A percentile compares a stretch with the other conserved stretches of the same genome.
phyloP scores from a whole-genome alignment of 2,329 filamentous ascomycete genomes.

The Fusarium mundagurra region DNA sequence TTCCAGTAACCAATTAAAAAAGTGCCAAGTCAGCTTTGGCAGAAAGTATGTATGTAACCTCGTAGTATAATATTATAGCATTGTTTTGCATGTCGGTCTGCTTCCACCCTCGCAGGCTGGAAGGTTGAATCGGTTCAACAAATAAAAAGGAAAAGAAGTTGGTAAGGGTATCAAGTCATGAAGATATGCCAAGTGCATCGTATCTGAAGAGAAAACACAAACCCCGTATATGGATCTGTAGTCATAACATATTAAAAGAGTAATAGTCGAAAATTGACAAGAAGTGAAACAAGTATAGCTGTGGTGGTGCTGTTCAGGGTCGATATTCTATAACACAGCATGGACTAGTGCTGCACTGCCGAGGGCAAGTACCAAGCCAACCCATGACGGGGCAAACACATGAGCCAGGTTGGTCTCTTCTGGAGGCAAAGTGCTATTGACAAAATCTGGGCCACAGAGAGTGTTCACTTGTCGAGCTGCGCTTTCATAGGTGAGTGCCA shows the following conservation, averaged over 20 bases:
- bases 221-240: conserved; percentile 16
- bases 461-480: conserved; percentile 80
- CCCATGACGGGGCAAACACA: conserved; percentile 30
- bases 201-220: conserved; percentile 25
- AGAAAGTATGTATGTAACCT: not conserved
- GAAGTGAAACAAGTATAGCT: not conserved
- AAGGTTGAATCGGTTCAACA: not conserved
- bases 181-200: conserved; percentile 33
- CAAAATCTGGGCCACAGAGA: conserved; percentile 67
- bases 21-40: conserved; percentile 5
- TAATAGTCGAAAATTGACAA: not conserved
- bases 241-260: conserved; percentile 31
- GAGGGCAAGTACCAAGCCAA: conserved; percentile 21
- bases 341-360: conserved; percentile 27
- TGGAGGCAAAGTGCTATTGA: conserved; percentile 63
- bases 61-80: conserved; percentile 23
- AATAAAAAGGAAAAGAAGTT: conserved; percentile 2
- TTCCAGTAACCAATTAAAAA: conserved; percentile 13
- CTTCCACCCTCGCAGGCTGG: not conserved
- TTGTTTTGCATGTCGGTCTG: conserved; percentile 13
- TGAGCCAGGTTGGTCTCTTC: conserved; percentile 35
- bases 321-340: conserved; percentile 30
- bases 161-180: conserved; percentile 43
- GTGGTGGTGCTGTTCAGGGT: not conserved
- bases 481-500: conserved; percentile 73